Conservation (phyloP, 495 filamentous ascomycete genomes). For the Rhypophila decipiens region DNA sequence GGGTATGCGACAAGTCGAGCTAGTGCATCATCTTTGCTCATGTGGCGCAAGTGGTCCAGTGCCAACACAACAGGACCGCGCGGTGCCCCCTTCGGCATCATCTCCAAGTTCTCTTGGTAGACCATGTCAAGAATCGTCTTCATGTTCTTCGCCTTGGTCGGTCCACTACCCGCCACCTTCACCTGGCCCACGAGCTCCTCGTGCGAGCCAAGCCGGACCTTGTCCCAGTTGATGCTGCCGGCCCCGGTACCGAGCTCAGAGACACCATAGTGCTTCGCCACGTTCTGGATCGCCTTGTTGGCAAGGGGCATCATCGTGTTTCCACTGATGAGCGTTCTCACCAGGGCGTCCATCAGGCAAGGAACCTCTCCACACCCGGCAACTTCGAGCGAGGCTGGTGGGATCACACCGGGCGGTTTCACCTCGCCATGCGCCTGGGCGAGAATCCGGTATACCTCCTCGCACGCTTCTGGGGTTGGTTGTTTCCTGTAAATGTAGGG, state of each 20-base stretch:
- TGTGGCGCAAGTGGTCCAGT: not conserved
- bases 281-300: constrained; percentile 61
- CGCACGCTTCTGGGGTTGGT: constrained; percentile 67
- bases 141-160: constrained; percentile 65
- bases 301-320: constrained; percentile 64
- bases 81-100: not conserved
- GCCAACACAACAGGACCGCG: not conserved
- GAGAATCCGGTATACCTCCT: constrained; percentile 66
- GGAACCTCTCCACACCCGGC: constrained; percentile 93
- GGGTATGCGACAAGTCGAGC: constrained; percentile 62
- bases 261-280: constrained; percentile 63
- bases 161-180: constrained; percentile 61
- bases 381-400: constrained; percentile 68
- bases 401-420: constrained; percentile 59
- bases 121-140: constrained; percentile 78
- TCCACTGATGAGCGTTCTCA: constrained; percentile 74
- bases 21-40: constrained; percentile 64
- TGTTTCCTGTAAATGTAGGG: constrained; percentile 66
- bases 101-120: constrained; percentile 53
- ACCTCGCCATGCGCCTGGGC: constrained; percentile 60
- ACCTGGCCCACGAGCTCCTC: constrained; percentile 68
- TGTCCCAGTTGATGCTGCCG: constrained; percentile 86
- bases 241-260: constrained; percentile 31
- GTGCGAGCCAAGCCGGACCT: constrained; percentile 57
- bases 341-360: constrained; percentile 79